Evolutionary conservation across 805 yeast species (phyloP).

Genomic region (Aciculoconidium aculeatum): DNA sequence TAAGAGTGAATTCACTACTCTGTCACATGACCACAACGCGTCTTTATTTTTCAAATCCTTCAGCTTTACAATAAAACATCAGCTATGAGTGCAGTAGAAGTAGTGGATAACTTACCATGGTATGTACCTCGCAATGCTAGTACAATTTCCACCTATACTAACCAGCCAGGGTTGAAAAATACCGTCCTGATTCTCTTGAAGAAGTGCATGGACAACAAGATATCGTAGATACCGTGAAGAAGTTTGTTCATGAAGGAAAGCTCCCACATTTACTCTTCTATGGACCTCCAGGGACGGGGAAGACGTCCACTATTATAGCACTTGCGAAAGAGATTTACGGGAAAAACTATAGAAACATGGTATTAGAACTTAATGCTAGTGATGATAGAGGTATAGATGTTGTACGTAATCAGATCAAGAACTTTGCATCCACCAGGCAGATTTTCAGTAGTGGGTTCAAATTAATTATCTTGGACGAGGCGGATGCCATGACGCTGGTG

Average conservation of each 20-base stretch:
- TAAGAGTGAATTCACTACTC: no score
- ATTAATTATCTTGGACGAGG: slow-evolving; percentile 89
- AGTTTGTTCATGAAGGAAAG: slow-evolving; percentile 75
- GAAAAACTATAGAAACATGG: slow-evolving; percentile 74
- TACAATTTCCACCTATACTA: slow-evolving; percentile 10
- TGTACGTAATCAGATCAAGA: slow-evolving; percentile 95
- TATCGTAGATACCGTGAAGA: slow-evolving; percentile 77
- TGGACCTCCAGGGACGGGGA: slow-evolving; percentile 95
- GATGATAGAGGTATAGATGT: slow-evolving; percentile 98
- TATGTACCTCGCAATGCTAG: slow-evolving; percentile 4
- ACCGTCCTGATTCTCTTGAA: slow-evolving; percentile 77
- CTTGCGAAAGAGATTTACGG: slow-evolving; percentile 87
- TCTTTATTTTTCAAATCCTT: no score
- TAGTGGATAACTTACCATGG: slow-evolving; percentile 13
- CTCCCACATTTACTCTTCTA: slow-evolving; percentile 90
- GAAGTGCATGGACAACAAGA: slow-evolving; percentile 91
- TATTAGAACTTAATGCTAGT: slow-evolving; percentile 89
- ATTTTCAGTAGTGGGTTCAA: slow-evolving; percentile 84
- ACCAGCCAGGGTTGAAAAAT: slow-evolving; percentile 75
- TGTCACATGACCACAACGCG: no score
- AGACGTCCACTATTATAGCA: slow-evolving; percentile 84
- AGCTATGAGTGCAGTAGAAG: no score
- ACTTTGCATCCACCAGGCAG: slow-evolving; percentile 93
- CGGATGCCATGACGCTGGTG: slow-evolving; percentile 87
- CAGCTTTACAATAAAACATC: no score